Percentiles rank a stretch among this genome's conserved stretches.
phyloP scores from a whole-genome alignment of 257 asterid genomes.

The Voacanga thouarsii region DNA sequence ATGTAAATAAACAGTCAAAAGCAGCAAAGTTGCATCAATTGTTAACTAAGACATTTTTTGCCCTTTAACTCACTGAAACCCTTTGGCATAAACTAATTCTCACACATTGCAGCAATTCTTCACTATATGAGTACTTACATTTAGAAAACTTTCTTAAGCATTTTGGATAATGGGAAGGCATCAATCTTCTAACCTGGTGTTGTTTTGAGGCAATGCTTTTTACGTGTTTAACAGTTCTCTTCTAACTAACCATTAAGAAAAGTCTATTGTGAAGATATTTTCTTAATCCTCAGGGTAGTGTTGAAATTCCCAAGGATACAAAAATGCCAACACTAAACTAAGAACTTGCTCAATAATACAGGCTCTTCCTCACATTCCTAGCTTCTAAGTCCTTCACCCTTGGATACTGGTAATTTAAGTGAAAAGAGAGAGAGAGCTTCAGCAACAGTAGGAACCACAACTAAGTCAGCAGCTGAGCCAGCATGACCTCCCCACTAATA shows the following conservation, averaged over 20 bases:
- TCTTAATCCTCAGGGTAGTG: not conserved
- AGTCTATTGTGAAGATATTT: not conserved
- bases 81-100: not conserved
- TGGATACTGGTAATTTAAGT: no score
- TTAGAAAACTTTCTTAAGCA: not conserved
- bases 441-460: not conserved
- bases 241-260: not conserved
- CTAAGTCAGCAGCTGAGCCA: not conserved
- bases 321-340: not conserved
- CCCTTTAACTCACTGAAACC: not conserved
- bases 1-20: not conserved
- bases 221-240: not conserved
- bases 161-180: not conserved
- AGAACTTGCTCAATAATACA: not conserved
- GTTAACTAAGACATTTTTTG: not conserved
- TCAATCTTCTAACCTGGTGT: not conserved
- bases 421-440: not conserved
- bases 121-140: not conserved
- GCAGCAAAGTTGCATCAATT: not conserved
- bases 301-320: not conserved
- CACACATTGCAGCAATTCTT: not conserved
- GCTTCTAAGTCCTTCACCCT: no score
- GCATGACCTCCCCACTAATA: not conserved
- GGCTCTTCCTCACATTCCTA: not conserved
- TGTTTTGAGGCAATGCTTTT: not conserved